Conservation (phyloP, 2,329 filamentous ascomycete genomes). For the Xylariaceae sp. region DNA sequence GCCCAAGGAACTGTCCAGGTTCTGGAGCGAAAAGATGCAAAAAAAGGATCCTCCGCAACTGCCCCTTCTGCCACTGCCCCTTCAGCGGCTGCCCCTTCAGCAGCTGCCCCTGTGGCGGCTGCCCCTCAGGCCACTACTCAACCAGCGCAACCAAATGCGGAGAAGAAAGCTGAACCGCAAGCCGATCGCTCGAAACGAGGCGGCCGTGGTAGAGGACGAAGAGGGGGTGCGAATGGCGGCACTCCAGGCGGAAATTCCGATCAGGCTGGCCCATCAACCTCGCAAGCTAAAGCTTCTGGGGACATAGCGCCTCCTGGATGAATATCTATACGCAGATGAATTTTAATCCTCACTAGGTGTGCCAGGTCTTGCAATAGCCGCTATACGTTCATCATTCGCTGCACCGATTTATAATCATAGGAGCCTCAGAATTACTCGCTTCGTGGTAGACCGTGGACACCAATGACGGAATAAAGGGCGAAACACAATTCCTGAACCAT, state of each 20-base stretch:
- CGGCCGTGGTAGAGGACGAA: conserved; percentile 31
- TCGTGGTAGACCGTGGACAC: not conserved
- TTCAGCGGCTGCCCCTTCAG: conserved; percentile 9
- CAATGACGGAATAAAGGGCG: not conserved
- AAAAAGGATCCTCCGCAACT: conserved; percentile 26
- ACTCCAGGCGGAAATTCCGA: conserved; percentile 10
- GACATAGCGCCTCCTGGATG: conserved; percentile 16
- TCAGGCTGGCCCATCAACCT: conserved; percentile 10
- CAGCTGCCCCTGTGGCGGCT: conserved; percentile 9
- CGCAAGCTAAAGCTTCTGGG: conserved; percentile 12
- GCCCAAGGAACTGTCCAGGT: conserved; percentile 85
- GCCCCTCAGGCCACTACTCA: conserved; percentile 16
- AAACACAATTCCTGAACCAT: not conserved
- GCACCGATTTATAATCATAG: not conserved
- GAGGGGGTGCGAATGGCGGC: conserved; percentile 23
- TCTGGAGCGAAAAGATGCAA: conserved; percentile 68
- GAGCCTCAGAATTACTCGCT: not conserved
- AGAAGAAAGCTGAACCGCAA: conserved; percentile 26
- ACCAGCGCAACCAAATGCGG: conserved; percentile 19
- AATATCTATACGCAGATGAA: not conserved
- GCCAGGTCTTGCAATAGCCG: not conserved
- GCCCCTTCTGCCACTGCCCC: not conserved
- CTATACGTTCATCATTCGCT: no score
- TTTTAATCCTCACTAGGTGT: not conserved
- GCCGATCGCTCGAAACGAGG: conserved; percentile 32